phyloP scores from a whole-genome alignment of 345 rosid species.

The Garcia nutans region DNA sequence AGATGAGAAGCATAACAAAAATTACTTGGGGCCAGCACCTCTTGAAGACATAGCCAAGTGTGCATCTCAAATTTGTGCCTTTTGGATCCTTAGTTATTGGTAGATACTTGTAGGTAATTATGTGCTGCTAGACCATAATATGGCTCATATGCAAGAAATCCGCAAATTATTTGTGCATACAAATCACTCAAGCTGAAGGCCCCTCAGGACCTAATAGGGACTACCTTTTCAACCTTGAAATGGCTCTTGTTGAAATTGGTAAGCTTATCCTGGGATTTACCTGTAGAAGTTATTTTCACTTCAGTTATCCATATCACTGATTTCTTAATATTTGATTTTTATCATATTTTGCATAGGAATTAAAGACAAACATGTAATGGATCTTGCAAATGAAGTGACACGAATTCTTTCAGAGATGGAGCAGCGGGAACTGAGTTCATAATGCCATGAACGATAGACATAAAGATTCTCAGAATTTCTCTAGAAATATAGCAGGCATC shows the following conservation, averaged over 20 bases:
- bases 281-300: neutral
- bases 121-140: neutral
- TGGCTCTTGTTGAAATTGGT: constrained; percentile 65
- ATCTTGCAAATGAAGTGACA: constrained; percentile 67
- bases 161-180: constrained; percentile 38
- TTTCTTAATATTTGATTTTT: neutral
- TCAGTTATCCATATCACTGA: too few relatives aligned
- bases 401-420: constrained; percentile 44
- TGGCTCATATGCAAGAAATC: neutral
- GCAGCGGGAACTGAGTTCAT: constrained; percentile 1
- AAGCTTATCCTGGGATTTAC: neutral
- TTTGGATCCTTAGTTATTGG: neutral
- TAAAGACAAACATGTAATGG: constrained; percentile 70
- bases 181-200: constrained; percentile 70
- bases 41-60: constrained; percentile 80
- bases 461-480: neutral
- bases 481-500: neutral
- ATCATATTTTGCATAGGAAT: constrained; percentile 36
- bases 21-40: constrained; percentile 84
- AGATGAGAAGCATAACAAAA: constrained; percentile 63
- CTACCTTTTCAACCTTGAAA: constrained; percentile 73
- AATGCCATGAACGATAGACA: constrained; percentile 3
- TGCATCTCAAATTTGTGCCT: constrained; percentile 14
- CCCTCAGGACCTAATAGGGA: constrained; percentile 98
- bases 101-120: neutral